A percentile compares a stretch with the other conserved stretches of the same genome.
phyloP scores from a whole-genome alignment of 257 asterid genomes.

The Verbena officinalis region DNA sequence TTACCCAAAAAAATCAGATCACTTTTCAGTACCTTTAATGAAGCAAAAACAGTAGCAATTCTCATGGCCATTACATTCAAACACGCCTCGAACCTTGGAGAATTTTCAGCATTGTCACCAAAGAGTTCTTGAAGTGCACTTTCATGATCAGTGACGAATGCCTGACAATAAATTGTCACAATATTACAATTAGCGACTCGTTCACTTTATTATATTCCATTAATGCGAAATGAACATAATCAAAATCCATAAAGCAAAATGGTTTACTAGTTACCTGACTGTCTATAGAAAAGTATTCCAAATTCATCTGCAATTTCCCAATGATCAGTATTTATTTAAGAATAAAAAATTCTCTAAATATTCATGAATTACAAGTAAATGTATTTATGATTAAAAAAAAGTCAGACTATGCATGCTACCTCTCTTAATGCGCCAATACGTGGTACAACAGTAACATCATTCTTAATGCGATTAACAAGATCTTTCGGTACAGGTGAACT shows the following conservation, averaged over 20 bases:
- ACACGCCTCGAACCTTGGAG: slow-evolving; percentile 60
- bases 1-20: slow-evolving; percentile 2
- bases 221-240: slow-evolving; percentile 21
- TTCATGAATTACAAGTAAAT: slow-evolving; percentile 5
- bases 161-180: slow-evolving; percentile 50
- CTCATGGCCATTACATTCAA: slow-evolving; percentile 79
- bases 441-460: slow-evolving; percentile 86
- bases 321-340: slow-evolving; percentile 18
- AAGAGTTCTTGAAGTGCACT: slow-evolving; percentile 86
- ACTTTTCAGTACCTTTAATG: slow-evolving; percentile 70
- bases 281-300: slow-evolving; percentile 91
- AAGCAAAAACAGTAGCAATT: slow-evolving; percentile 94
- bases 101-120: slow-evolving; percentile 66
- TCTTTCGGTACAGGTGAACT: slow-evolving; percentile 86
- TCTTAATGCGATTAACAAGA: slow-evolving; percentile 79
- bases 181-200: slow-evolving; percentile 11
- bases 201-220: slow-evolving; percentile 21
- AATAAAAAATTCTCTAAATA: slow-evolving; percentile 16
- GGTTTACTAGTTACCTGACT: slow-evolving; percentile 65
- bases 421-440: slow-evolving; percentile 98
- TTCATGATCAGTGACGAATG: slow-evolving; percentile 89
- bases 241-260: slow-evolving; percentile 25
- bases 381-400: slow-evolving; percentile 20
- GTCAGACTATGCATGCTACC: slow-evolving; percentile 49
- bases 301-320: slow-evolving; percentile 73